Evolutionary conservation across 176 grass and related monocot genomes (phyloP), one percentile per base, ranked within the genome.

Genomic region (Dendrocalamus sinicus): DNA sequence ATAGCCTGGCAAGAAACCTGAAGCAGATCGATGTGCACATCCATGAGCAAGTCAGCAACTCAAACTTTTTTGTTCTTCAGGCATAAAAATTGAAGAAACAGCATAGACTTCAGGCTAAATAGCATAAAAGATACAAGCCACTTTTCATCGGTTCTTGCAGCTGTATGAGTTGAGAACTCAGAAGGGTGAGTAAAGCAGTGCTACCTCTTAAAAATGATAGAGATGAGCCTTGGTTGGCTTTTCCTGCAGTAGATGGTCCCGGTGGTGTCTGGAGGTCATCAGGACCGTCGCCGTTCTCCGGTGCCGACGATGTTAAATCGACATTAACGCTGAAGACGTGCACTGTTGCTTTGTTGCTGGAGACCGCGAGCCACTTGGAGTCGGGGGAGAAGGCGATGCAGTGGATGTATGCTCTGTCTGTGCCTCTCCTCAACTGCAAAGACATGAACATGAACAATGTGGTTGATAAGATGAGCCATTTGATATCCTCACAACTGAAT

Each of bases 301-400:
- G 48, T 39, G 74, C 63, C 48, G 67, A 24, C n/a, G 58, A 58
- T 24, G 89, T 16, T 8, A 85, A 53, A 78, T 88, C 85, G 45
- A 91, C 63, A 14, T 84, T 86, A 58, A 97, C 57, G 32, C 19
- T 84, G 60, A 97, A 97, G n/a, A 97, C 89, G 52, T 97, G 95
- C 11, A 97, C 87, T 2, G 95, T 97, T 14, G 86, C 92, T 66
- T 93, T 97, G 86, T 93, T 87, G 60, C 95, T 97, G 14, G 92
- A 90, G 48, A 91, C 91, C 0, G 79, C 92, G n/a, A 97, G 40
- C 90, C 90, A 95, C 85, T 89, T 91, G 71, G 90, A 88, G 15
- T 93, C 89, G 4, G 75, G 12, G 15, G 92, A 97, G 90, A 97
- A 97, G 24, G 87, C 91, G 70, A 97, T 85, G 66, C 90, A 88